Base-by-base conservation (phyloP, 495 filamentous ascomycete genomes). In the Venustampulla echinocandica region DNA sequence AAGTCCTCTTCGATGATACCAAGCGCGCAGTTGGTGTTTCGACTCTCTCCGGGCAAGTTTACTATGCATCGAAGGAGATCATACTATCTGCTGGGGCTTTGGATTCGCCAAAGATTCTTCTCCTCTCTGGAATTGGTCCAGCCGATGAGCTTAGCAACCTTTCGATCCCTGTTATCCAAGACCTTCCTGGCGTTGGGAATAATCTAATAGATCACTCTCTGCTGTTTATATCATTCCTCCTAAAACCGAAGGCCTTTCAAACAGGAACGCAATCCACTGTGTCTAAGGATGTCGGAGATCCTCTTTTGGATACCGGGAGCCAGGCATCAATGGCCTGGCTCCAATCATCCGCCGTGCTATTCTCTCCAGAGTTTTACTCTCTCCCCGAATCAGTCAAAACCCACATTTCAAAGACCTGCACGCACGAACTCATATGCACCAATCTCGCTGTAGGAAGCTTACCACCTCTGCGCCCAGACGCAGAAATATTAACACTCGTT, bases 71-170 rank as follows among this genome's bases (percentile, higher is more conserved):
- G n/a, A 68, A 71, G 15, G 78, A 82, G 42, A 69, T 81, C 19
- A 73, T 80, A 46, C 45, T 81, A 11, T 66, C 73, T 6, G 76
- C 75, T 0, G 77, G 77, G 19, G 61, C 72, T 1, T 44, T 80
- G 2, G 66, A 75, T 25, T 68, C 74, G 1, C 77, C 77, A 1
- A 73, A 79, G 48, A 54, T 81, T 9, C 75, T 90, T 66, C 53
- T 89, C 47, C 74, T 82, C n/a, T 87, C 82, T 33, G 87, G 87
- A 25, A 69, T 93, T 24, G 87, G 87, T 0, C 75, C 78, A 0
- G 53, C 57, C 13, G 49, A 61, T 0, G 67, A 80, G 21, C 69
- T 84, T 0, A 22, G 57, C 11, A 48, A 68, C 24, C 71, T 65
- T 57, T 44, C 59, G 11, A 78, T 83, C 45, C 66, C 69, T 0